phyloP scores from a whole-genome alignment of 352 stramenopile species.

The Pythium plurisporium region DNA sequence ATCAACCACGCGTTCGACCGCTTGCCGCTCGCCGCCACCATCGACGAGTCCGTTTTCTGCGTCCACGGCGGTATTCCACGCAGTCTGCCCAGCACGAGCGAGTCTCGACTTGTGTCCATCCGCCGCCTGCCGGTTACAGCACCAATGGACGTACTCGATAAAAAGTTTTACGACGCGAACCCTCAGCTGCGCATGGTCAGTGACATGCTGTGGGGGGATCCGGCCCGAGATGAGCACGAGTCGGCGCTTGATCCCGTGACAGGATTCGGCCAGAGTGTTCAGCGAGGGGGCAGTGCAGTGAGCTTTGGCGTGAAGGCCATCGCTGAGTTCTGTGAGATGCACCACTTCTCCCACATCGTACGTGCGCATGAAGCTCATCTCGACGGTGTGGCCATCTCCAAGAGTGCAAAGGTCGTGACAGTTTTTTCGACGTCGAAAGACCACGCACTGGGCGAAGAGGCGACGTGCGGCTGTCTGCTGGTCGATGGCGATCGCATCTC shows the following conservation, averaged over 20 bases:
- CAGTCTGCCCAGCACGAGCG: neutral
- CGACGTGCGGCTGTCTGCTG: slow-evolving; percentile 57
- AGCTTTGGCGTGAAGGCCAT: slow-evolving; percentile 75
- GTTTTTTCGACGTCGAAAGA: slow-evolving; percentile 77
- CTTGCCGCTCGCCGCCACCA: slow-evolving; percentile 74
- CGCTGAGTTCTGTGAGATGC: slow-evolving; percentile 46
- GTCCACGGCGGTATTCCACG: slow-evolving; percentile 46
- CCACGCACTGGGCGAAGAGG: slow-evolving; percentile 52
- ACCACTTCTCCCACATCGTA: slow-evolving; percentile 60
- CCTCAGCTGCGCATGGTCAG: slow-evolving; percentile 44
- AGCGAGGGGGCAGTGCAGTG: slow-evolving; percentile 49
- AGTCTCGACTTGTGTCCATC: slow-evolving; percentile 46
- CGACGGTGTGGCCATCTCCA: slow-evolving; percentile 77
- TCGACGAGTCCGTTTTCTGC: slow-evolving; percentile 77
- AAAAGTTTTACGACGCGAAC: slow-evolving; percentile 31
- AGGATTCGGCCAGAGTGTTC: slow-evolving; percentile 44
- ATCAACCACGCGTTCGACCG: slow-evolving; percentile 57
- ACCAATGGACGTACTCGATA: slow-evolving; percentile 42
- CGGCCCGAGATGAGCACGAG: slow-evolving; percentile 24
- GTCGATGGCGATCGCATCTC: slow-evolving; percentile 58
- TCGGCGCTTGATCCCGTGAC: slow-evolving; percentile 50
- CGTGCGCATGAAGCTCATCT: slow-evolving; percentile 73
- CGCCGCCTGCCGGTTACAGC: slow-evolving; percentile 26
- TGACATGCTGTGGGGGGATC: slow-evolving; percentile 66
- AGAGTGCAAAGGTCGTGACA: slow-evolving; percentile 53